These are phyloP conservation scores for Posidonia oceanica DNA, from an alignment of 116 monocot species.

Conservation along the genomic window DNA sequence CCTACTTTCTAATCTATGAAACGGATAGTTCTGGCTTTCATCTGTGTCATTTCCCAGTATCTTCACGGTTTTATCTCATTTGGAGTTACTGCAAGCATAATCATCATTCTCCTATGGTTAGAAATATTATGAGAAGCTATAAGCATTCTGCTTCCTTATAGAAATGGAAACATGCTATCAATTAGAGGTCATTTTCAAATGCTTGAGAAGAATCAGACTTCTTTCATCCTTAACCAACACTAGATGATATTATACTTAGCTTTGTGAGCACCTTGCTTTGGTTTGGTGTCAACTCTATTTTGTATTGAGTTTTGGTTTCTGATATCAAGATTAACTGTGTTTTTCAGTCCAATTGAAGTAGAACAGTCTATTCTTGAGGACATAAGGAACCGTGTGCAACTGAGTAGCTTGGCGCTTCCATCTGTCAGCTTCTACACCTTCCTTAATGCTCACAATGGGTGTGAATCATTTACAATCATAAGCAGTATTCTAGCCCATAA, in stretches of 20 bases:
- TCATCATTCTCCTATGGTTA: too few relatives aligned
- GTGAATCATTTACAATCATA: constrained; percentile 4
- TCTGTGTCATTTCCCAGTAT: too few relatives aligned
- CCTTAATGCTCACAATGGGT: constrained; percentile 93
- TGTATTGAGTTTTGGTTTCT: not conserved
- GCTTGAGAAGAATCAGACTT: too few relatives aligned
- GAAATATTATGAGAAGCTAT: too few relatives aligned
- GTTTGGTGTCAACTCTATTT: not conserved
- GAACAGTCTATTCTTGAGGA: constrained; percentile 85
- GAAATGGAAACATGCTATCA: too few relatives aligned
- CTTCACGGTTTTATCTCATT: too few relatives aligned
- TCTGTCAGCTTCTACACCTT: constrained; percentile 97
- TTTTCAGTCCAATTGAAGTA: constrained; percentile 56
- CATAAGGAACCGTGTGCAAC: constrained; percentile 74
- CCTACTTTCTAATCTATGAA: too few relatives aligned
- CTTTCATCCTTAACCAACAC: too few relatives aligned
- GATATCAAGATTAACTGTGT: not conserved
- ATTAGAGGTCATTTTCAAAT: too few relatives aligned
- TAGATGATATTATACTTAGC: not conserved
- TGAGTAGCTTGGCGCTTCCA: constrained; percentile 81
- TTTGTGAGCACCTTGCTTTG: not conserved
- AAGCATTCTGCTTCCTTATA: too few relatives aligned
- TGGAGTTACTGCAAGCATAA: too few relatives aligned
- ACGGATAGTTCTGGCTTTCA: too few relatives aligned
- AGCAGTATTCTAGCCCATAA: not conserved